These are phyloP conservation scores for Macroventuria anomochaeta DNA, from an alignment of 2,329 filamentous ascomycete species.

Conservation along the genomic window DNA sequence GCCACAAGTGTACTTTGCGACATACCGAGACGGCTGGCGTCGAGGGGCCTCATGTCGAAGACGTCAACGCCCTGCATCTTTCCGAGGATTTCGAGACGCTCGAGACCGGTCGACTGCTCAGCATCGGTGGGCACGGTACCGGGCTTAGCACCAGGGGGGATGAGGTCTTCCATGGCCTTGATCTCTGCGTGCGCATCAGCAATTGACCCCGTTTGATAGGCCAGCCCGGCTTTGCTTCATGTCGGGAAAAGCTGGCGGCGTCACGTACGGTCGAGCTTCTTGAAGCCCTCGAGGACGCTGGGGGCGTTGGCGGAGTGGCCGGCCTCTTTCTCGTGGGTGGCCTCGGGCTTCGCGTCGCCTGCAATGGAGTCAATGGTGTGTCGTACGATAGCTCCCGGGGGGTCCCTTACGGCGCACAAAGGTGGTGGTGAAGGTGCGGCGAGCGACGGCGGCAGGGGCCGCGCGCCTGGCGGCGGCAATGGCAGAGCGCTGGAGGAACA, in stretches of 20 bases:
- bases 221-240: neutral
- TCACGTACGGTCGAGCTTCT: slow-evolving; percentile 55
- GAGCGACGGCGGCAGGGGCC: slow-evolving; percentile 50
- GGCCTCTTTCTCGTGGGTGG: slow-evolving; percentile 47
- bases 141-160: slow-evolving; percentile 79
- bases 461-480: slow-evolving; percentile 56
- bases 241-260: slow-evolving; percentile 17
- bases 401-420: slow-evolving; percentile 55
- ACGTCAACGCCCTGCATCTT: slow-evolving; percentile 99
- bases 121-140: slow-evolving; percentile 92
- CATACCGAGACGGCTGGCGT: slow-evolving; percentile 84
- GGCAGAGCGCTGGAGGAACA: slow-evolving; percentile 60
- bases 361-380: slow-evolving; percentile 38
- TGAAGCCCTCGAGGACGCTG: slow-evolving; percentile 45
- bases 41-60: slow-evolving; percentile 97
- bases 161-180: slow-evolving; percentile 79
- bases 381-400: slow-evolving; percentile 40
- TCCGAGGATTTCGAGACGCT: slow-evolving; percentile 97
- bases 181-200: slow-evolving; percentile 70
- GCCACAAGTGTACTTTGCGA: neutral
- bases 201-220: slow-evolving; percentile 20
- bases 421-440: slow-evolving; percentile 56
- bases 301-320: slow-evolving; percentile 35
- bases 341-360: slow-evolving; percentile 43
- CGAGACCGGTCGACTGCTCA: slow-evolving; percentile 95